phyloP scores from a whole-genome alignment of 2,329 filamentous ascomycete species.

The Amesomyces nigricolor region DNA sequence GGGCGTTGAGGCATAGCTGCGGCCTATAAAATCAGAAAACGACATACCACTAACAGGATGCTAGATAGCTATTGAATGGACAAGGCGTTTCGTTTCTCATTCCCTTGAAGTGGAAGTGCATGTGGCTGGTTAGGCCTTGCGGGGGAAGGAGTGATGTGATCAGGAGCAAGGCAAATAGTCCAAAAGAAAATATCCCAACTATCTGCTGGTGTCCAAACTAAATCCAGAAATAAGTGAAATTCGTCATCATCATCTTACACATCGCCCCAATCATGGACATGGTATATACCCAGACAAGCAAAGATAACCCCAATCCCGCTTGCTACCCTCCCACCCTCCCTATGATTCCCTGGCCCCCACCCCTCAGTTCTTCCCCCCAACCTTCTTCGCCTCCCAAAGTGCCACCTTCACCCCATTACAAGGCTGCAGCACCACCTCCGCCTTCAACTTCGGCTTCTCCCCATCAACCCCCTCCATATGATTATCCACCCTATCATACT shows the following conservation, averaged over 20 bases:
- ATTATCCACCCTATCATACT: slow-evolving; percentile 58
- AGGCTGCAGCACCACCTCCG: slow-evolving; percentile 56
- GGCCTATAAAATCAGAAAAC: no score
- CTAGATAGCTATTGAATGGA: no score
- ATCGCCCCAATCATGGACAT: background rate
- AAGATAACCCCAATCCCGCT: background rate
- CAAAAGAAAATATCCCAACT: no score
- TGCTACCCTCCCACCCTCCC: background rate
- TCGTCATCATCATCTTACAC: background rate
- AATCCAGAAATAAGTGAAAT: no score
- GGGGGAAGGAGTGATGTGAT: no score
- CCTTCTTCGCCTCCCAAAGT: slow-evolving; percentile 44
- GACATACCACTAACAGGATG: no score
- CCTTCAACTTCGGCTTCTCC: slow-evolving; percentile 48
- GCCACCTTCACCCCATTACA: slow-evolving; percentile 53
- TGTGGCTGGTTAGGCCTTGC: no score
- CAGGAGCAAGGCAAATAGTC: no score
- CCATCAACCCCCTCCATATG: slow-evolving; percentile 51
- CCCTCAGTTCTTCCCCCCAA: background rate
- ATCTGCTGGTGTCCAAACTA: background rate
- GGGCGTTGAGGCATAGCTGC: no score
- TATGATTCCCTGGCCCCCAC: background rate
- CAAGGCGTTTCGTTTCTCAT: no score
- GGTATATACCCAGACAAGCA: background rate
- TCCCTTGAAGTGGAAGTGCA: no score